phyloP scores from a whole-genome alignment of 306 rosid genomes.

The Vicia villosa region DNA sequence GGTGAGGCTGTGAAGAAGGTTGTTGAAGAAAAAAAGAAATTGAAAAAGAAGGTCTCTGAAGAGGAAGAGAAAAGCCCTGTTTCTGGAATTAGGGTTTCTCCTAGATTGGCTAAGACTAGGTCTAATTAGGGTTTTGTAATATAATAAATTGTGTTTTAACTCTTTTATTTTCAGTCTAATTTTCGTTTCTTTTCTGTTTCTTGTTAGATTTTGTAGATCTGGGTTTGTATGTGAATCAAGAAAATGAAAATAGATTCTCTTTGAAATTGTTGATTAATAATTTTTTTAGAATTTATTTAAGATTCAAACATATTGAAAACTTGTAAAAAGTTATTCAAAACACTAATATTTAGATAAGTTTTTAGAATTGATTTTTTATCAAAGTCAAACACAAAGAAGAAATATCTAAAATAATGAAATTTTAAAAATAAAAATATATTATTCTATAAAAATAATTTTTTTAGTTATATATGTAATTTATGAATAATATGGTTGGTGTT shows the following conservation, averaged over 20 bases:
- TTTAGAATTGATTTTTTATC: too few relatives aligned
- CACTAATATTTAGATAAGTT: too few relatives aligned
- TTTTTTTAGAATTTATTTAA: too few relatives aligned
- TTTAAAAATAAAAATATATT: too few relatives aligned
- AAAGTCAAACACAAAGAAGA: too few relatives aligned
- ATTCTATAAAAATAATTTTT: too few relatives aligned
- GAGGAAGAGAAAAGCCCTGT: slow-evolving; percentile 22
- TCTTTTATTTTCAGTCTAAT: background rate
- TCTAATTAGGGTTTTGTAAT: slow-evolving; percentile 29
- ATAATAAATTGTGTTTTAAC: background rate
- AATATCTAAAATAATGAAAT: too few relatives aligned
- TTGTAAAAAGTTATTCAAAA: too few relatives aligned
- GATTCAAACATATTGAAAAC: too few relatives aligned
- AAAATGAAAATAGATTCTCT: background rate
- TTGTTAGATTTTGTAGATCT: background rate
- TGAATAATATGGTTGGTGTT: too few relatives aligned
- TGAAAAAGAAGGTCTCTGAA: slow-evolving; percentile 27
- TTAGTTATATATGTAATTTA: too few relatives aligned
- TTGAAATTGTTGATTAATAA: background rate
- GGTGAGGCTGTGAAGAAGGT: slow-evolving; percentile 45
- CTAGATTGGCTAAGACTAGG: slow-evolving; percentile 53
- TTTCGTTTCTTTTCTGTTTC: background rate
- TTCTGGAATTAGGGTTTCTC: slow-evolving; percentile 47
- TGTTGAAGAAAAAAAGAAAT: slow-evolving; percentile 31
- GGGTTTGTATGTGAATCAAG: slow-evolving; percentile 13